Evolutionary conservation across 805 yeast species (phyloP).

Genomic region (Tanozyma kutaoensis): DNA sequence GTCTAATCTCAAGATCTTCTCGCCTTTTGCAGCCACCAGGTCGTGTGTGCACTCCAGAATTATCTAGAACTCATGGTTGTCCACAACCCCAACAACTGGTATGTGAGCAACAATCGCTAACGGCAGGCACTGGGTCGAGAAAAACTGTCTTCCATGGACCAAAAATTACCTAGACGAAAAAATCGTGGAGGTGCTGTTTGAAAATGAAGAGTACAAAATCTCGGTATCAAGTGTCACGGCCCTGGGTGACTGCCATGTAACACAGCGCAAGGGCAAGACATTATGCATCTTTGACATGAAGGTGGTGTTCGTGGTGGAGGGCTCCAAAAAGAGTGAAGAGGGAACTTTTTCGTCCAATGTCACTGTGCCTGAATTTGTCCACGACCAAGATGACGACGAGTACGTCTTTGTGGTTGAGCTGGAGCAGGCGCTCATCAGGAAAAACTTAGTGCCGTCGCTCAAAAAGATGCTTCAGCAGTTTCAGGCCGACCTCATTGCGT

Average conservation of each 20-base stretch:
- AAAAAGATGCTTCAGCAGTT: slow-evolving; percentile 36
- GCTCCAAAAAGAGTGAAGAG: slow-evolving; percentile 27
- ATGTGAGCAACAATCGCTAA: slow-evolving; percentile 12
- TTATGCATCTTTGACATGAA: slow-evolving; percentile 61
- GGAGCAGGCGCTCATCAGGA: slow-evolving; percentile 29
- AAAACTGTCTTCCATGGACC: slow-evolving; percentile 55
- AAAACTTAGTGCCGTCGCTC: slow-evolving; percentile 38
- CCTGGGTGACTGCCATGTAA: slow-evolving; percentile 69
- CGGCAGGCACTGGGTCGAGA: slow-evolving; percentile 61
- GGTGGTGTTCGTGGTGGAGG: slow-evolving; percentile 27
- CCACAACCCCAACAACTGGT: slow-evolving; percentile 61
- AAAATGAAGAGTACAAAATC: slow-evolving; percentile 8
- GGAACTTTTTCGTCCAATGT: slow-evolving; percentile 28
- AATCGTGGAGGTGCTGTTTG: slow-evolving; percentile 15
- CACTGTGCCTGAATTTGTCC: slow-evolving; percentile 55
- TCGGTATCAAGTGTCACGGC: slow-evolving; percentile 8
- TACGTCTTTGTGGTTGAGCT: slow-evolving; percentile 35
- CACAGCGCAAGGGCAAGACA: slow-evolving; percentile 74
- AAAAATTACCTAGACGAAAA: slow-evolving; percentile 32
- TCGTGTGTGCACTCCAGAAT: too few species aligned
- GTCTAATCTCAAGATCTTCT: too few species aligned
- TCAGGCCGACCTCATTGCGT: slow-evolving; percentile 46
- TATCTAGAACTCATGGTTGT: slow-evolving; percentile 62
- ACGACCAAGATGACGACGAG: slow-evolving; percentile 62
- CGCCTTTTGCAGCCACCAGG: too few species aligned